Conservation (phyloP, 257 asterid genomes). For the Eucommia ulmoides region DNA sequence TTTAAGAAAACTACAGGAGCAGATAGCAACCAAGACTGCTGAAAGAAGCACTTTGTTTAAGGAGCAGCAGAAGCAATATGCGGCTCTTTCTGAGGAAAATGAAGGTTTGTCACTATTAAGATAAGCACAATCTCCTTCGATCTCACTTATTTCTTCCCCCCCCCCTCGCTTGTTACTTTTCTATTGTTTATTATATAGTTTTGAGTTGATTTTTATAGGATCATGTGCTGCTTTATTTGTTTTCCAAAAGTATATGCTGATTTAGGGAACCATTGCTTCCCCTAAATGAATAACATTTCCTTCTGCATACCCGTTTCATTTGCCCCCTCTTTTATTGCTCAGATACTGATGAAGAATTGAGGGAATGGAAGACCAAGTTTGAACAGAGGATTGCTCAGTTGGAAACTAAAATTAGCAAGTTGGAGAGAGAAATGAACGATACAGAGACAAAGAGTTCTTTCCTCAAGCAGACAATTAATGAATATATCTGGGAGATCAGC, state of each 20-base stretch:
- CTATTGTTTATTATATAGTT: too few species aligned
- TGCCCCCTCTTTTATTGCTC: background rate
- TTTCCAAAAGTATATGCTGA: background rate
- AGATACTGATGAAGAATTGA: slow-evolving; percentile 95
- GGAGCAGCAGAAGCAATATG: slow-evolving; percentile 52
- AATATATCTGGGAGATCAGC: slow-evolving; percentile 42
- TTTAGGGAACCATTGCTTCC: background rate
- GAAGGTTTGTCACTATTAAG: slow-evolving; percentile 41
- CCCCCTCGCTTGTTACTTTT: slow-evolving; percentile 3
- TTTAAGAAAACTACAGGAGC: slow-evolving; percentile 42
- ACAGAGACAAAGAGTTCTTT: slow-evolving; percentile 32
- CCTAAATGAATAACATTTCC: background rate
- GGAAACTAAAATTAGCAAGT: slow-evolving; percentile 44
- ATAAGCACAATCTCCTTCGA: slow-evolving; percentile 5
- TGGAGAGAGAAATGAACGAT: slow-evolving; percentile 60
- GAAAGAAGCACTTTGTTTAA: slow-evolving; percentile 78
- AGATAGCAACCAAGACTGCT: slow-evolving; percentile 64
- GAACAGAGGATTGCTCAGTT: slow-evolving; percentile 57
- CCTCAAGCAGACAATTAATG: slow-evolving; percentile 23
- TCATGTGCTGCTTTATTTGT: background rate
- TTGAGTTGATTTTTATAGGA: too few species aligned
- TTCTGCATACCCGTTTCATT: background rate
- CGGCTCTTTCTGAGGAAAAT: slow-evolving; percentile 57
- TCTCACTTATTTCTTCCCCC: background rate
- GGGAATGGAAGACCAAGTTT: slow-evolving; percentile 85